These are phyloP conservation scores for Curvularia lunata DNA, from an alignment of 2,329 filamentous ascomycete species.

Conservation along the genomic window DNA sequence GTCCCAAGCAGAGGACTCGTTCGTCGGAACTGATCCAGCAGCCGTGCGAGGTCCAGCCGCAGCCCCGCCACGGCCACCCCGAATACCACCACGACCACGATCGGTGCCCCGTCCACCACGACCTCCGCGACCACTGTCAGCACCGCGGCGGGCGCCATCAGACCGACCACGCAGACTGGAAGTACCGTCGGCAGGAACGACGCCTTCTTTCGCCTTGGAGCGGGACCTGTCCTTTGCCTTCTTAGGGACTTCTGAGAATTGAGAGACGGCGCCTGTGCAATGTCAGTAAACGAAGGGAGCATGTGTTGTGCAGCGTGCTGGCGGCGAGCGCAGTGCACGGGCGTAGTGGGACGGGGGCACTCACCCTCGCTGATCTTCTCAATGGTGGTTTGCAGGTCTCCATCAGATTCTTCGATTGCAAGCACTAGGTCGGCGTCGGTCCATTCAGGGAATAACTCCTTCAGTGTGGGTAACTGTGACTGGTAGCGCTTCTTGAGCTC, in stretches of 20 bases:
- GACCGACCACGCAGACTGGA: slow-evolving; percentile 33
- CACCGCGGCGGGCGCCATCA: slow-evolving; percentile 36
- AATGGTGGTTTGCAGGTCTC: slow-evolving; percentile 74
- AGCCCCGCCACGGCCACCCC: slow-evolving; percentile 68
- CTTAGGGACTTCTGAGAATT: slow-evolving; percentile 79
- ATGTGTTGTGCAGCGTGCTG: slow-evolving; percentile 4
- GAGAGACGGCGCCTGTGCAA: slow-evolving; percentile 72
- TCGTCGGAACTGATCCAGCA: slow-evolving; percentile 69
- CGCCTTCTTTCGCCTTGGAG: slow-evolving; percentile 72
- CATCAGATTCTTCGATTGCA: slow-evolving; percentile 85
- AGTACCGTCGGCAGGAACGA: slow-evolving; percentile 59
- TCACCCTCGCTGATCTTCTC: slow-evolving; percentile 81
- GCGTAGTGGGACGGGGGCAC: slow-evolving; percentile 17
- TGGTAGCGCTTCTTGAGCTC: slow-evolving; percentile 91
- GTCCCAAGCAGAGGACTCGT: slow-evolving; percentile 71
- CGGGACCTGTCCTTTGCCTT: slow-evolving; percentile 75
- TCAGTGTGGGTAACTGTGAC: slow-evolving; percentile 77
- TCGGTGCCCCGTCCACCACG: slow-evolving; percentile 65
- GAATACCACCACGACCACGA: slow-evolving; percentile 56
- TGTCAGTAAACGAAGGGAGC: slow-evolving; percentile 12
- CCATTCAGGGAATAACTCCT: slow-evolving; percentile 95
- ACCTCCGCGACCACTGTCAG: slow-evolving; percentile 49
- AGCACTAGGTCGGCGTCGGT: slow-evolving; percentile 93
- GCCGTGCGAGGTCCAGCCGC: slow-evolving; percentile 66
- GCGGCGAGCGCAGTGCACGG: slow-evolving; percentile 3